These are phyloP conservation scores for Aotearoamyces nothofagi DNA, from an alignment of 2,329 filamentous ascomycete genomes.

Conservation along the genomic window DNA sequence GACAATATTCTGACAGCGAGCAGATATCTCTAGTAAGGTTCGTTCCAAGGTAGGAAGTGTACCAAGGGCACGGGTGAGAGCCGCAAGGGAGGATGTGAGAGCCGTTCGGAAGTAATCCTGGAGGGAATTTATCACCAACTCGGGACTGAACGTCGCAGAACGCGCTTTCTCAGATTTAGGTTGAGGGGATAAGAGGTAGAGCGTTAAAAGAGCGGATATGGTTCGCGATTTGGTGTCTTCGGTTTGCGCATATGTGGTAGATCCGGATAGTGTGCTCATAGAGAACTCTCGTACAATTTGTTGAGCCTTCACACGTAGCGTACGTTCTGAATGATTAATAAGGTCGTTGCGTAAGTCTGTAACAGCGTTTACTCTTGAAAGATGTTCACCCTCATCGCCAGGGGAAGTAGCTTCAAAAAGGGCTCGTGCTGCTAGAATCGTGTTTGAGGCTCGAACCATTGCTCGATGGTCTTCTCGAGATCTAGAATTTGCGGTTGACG, in stretches of 20 bases:
- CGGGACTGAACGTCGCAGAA: slow-evolving; percentile 42
- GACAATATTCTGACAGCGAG: slow-evolving; percentile 81
- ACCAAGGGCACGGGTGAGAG: slow-evolving; percentile 59
- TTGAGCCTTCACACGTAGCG: slow-evolving; percentile 58
- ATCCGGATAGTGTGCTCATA: slow-evolving; percentile 39
- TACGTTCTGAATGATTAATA: slow-evolving; percentile 56
- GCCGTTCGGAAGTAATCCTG: slow-evolving; percentile 72
- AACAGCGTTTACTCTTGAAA: slow-evolving; percentile 62
- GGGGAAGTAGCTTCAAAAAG: slow-evolving; percentile 50
- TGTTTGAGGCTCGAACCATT: slow-evolving; percentile 69
- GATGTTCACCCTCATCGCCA: slow-evolving; percentile 60
- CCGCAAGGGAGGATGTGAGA: slow-evolving; percentile 62
- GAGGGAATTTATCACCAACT: slow-evolving; percentile 58
- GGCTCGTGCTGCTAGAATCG: slow-evolving; percentile 60
- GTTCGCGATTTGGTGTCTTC: slow-evolving; percentile 65
- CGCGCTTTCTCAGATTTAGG: slow-evolving; percentile 34
- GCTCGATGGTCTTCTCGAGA: slow-evolving; percentile 60
- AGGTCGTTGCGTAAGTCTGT: slow-evolving; percentile 55
- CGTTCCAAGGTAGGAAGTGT: slow-evolving; percentile 72
- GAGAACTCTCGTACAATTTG: slow-evolving; percentile 75
- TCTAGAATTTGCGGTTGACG: slow-evolving; percentile 19
- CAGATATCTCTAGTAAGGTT: slow-evolving; percentile 66
- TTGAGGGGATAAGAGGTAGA: slow-evolving; percentile 70
- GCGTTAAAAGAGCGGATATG: slow-evolving; percentile 55
- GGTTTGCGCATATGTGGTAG: slow-evolving; percentile 40